Conservation (phyloP, 1,284 basidiomycete species). For the Malassezia brasiliensis region DNA sequence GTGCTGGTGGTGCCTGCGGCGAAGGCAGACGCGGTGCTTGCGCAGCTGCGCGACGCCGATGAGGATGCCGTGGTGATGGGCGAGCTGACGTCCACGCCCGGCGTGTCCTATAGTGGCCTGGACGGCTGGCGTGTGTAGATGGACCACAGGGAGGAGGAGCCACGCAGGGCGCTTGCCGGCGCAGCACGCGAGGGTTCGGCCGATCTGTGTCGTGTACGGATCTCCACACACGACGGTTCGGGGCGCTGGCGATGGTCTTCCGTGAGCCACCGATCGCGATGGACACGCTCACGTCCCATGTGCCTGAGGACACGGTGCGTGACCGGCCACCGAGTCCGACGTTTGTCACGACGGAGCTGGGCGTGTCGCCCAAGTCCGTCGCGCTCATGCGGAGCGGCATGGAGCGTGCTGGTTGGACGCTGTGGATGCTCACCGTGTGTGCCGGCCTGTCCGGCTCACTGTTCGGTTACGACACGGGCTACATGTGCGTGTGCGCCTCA, state of each 20-base stretch:
- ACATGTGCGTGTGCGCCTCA: neutral
- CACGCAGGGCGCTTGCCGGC: too few relatives aligned
- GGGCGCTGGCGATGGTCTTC: neutral
- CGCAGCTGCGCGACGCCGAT: conserved; percentile 25
- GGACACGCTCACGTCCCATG: neutral
- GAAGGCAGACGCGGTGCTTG: conserved; percentile 39
- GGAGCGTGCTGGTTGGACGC: conserved; percentile 14
- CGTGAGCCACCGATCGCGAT: neutral
- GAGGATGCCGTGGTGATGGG: conserved; percentile 41
- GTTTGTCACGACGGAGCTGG: neutral
- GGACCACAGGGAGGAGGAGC: neutral
- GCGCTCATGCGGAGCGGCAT: neutral
- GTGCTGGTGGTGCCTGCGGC: conserved; percentile 65
- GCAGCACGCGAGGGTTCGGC: neutral
- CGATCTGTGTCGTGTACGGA: neutral
- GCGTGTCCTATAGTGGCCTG: conserved; percentile 35
- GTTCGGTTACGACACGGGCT: conserved; percentile 21
- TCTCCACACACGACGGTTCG: neutral
- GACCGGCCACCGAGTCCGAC: neutral
- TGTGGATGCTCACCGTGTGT: conserved; percentile 19
- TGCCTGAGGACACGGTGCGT: neutral
- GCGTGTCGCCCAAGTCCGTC: neutral
- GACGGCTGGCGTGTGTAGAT: conserved; percentile 24
- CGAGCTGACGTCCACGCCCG: conserved; percentile 25
- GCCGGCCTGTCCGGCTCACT: conserved; percentile 19